Evolutionary conservation across 1,284 basidiomycete species (phyloP), one percentile per base, ranked within the genome.

Genomic region (Trichosporon sp.): DNA sequence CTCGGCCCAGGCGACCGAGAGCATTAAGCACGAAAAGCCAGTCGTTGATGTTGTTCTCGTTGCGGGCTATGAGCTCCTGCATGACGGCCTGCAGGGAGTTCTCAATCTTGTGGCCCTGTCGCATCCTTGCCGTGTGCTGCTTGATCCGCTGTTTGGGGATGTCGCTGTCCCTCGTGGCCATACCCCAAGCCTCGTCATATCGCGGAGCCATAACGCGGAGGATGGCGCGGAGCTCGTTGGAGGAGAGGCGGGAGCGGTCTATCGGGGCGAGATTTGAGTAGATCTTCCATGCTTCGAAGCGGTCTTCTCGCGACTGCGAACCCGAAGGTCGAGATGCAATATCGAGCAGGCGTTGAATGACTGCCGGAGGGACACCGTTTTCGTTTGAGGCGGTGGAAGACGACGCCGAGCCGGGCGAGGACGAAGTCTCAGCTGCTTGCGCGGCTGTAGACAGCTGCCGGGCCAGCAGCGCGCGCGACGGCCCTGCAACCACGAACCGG

Each of bases 1-100:
- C 33, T 4, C 58, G 27, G n/a, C 68, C 68, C 11, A 65, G 40
- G 11, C 44, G 56, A 19, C 52, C 46, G 13, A 69, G 58, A 4
- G 56, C 21, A 9, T 54, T 59, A n/a, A 69, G 29, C 8, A 63
- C 56, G 46, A 66, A 59, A 7, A 57, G 49, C 68, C 68, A 69
- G 61, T 69, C 68, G 19, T 29, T 37, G 25, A 58, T 33, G 19
- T 54, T 11, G 33, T 59, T 58, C 5, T 49, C 61, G 10, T 49
- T n/a, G 56, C 63, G 60, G 4, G n/a, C 16, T 10, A 62, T 32
- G 13, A 67, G 36, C 25, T 60, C 52, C 23, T 46, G 19, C 58
- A 69, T 64, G 54, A 69, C 63, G 16, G 65, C 16, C 1, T 58
- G 58, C 13, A 69, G 57, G n/a, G 63, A 56, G 5, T 21, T 9